phyloP scores from a whole-genome alignment of 495 filamentous ascomycete species.

The Penicillium subrubescens region DNA sequence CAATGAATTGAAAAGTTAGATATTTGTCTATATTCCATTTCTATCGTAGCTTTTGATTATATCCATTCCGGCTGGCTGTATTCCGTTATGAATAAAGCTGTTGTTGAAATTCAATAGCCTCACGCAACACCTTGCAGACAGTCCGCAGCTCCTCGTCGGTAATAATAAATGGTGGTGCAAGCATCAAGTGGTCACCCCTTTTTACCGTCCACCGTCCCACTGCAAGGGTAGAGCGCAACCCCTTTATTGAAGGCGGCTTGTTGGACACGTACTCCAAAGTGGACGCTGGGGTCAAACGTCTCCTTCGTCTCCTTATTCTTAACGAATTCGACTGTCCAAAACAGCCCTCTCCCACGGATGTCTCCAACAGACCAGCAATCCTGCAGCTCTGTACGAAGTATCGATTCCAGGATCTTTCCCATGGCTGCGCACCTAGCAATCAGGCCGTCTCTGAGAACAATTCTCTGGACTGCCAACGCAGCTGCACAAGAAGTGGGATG shows the following conservation, averaged over 20 bases:
- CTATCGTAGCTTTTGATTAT: too few species aligned
- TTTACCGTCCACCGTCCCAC: neutral
- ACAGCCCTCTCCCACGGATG: neutral
- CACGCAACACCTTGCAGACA: neutral
- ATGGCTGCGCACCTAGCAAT: neutral
- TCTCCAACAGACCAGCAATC: conserved; percentile 1
- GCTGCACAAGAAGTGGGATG: neutral
- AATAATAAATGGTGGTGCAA: neutral
- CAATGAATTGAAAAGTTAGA: neutral
- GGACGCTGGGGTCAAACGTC: neutral
- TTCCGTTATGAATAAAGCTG: neutral
- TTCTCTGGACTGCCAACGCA: conserved; percentile 1
- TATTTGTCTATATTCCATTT: neutral
- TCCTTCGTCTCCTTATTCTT: neutral
- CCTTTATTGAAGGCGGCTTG: neutral
- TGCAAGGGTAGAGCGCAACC: neutral
- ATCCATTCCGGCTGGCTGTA: neutral
- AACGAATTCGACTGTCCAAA: neutral
- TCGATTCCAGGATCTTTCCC: neutral
- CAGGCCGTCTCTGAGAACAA: neutral
- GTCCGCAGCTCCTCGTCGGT: neutral
- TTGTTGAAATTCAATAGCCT: neutral
- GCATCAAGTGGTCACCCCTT: neutral
- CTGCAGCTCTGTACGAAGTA: neutral
- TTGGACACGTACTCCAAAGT: neutral